A percentile compares a stretch with the other conserved stretches of the same genome.
phyloP scores from a whole-genome alignment of 306 rosid species.

The Pyrus pyrifolia region DNA sequence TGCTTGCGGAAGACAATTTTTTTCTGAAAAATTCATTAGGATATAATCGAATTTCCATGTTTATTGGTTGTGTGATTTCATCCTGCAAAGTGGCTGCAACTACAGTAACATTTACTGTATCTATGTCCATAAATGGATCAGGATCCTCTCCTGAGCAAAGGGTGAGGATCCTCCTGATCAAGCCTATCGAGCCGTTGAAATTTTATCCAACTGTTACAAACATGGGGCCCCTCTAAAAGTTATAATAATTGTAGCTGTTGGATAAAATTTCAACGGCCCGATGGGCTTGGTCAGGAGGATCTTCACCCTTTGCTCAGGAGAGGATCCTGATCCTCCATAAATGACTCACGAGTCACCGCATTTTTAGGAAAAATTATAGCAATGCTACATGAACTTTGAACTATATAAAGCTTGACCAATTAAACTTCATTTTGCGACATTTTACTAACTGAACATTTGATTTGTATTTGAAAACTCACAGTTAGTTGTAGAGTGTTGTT shows the following conservation, averaged over 20 bases:
- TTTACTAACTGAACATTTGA: background rate
- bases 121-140: background rate
- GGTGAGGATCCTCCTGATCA: too few relatives aligned
- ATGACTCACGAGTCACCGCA: background rate
- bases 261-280: too few relatives aligned
- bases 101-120: background rate
- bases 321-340: background rate
- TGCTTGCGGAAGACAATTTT: background rate
- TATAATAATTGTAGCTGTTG: too few relatives aligned
- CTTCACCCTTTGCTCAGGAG: too few relatives aligned
- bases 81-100: background rate
- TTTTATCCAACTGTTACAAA: too few relatives aligned
- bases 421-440: background rate
- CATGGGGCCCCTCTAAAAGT: too few relatives aligned
- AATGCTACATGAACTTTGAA: background rate
- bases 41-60: background rate
- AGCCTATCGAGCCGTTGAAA: too few relatives aligned
- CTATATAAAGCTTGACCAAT: background rate
- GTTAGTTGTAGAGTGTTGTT: background rate
- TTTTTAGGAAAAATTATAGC: too few relatives aligned
- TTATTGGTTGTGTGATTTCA: background rate
- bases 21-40: background rate
- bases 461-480: background rate
- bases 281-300: too few relatives aligned
- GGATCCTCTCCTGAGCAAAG: too few relatives aligned